Percentiles rank a stretch among this genome's conserved stretches.
Evolutionary conservation across 2,329 filamentous ascomycete species (phyloP).

Genomic region (Penicillium sumatraense): DNA sequence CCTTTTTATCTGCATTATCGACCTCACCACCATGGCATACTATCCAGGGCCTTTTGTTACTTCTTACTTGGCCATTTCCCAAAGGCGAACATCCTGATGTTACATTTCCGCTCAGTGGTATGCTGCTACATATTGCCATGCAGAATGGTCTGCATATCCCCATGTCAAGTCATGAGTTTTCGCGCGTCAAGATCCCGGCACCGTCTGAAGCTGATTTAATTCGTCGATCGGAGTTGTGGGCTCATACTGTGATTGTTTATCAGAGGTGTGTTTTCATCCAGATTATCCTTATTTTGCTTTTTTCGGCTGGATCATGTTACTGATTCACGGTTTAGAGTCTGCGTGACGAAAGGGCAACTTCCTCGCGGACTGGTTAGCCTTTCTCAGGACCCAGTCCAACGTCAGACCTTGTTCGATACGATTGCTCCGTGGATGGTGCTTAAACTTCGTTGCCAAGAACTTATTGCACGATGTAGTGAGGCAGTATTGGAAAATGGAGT

Average conservation of each 20-base stretch:
- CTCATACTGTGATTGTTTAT: conserved; percentile 45
- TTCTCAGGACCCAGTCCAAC: conserved; percentile 41
- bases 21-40: conserved; percentile 36
- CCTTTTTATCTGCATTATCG: conserved; percentile 38
- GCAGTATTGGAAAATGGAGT: conserved; percentile 45
- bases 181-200: conserved; percentile 35
- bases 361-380: conserved; percentile 38
- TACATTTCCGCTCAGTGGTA: conserved; percentile 42
- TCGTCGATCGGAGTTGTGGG: conserved; percentile 46
- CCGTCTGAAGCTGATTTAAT: conserved; percentile 41
- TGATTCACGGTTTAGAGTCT: conserved; percentile 31
- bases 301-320: not conserved
- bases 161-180: conserved; percentile 49
- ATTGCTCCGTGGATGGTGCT: conserved; percentile 40
- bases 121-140: conserved; percentile 49
- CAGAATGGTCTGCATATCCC: conserved; percentile 49
- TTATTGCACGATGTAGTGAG: conserved; percentile 41
- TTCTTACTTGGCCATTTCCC: conserved; percentile 48
- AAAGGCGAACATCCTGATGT: conserved; percentile 40
- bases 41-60: conserved; percentile 43
- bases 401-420: conserved; percentile 38
- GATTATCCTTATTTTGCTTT: not conserved
- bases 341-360: conserved; percentile 43
- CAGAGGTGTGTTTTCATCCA: conserved; percentile 36
- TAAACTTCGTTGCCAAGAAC: conserved; percentile 43